These are phyloP conservation scores for Cryptococcus sp. DNA, from an alignment of 1,284 basidiomycete genomes.

Conservation along the genomic window DNA sequence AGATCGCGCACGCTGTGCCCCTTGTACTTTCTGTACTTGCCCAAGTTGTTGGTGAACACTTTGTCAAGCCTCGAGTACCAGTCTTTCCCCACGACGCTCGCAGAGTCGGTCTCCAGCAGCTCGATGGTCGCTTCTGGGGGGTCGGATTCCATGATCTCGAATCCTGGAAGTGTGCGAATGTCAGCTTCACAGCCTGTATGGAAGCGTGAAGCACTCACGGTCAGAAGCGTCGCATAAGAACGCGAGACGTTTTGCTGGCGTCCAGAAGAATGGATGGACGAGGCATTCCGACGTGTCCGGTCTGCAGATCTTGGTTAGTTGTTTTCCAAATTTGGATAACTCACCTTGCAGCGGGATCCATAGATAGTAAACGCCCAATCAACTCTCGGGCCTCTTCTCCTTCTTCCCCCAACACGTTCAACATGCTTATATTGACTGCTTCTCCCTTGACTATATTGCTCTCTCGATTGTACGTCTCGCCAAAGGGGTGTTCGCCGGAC, in stretches of 20 bases:
- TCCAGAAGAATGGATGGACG: conserved; percentile 97
- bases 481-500: conserved; percentile 84
- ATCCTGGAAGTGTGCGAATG: conserved; percentile 49
- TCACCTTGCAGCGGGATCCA: conserved; percentile 71
- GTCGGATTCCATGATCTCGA: conserved; percentile 95
- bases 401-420: conserved; percentile 85
- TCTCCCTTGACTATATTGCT: conserved; percentile 83
- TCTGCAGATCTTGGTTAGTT: conserved; percentile 54
- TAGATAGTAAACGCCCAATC: conserved; percentile 72
- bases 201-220: conserved; percentile 53
- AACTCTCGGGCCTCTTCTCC: conserved; percentile 80
- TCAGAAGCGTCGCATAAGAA: conserved; percentile 98
- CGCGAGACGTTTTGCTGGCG: conserved; percentile 75
- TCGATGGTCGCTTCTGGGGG: conserved; percentile 77
- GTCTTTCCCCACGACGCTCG: conserved; percentile 73
- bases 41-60: conserved; percentile 87
- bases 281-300: conserved; percentile 85
- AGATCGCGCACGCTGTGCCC: conserved; percentile 87
- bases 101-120: conserved; percentile 71
- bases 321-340: conserved; percentile 46
- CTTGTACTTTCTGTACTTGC: conserved; percentile 97
- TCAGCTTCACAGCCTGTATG: neutral
- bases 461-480: conserved; percentile 86
- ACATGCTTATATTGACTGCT: conserved; percentile 64
- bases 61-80: conserved; percentile 87